A percentile compares a stretch with the other conserved stretches of the same genome.
These are phyloP conservation scores for Saksenaea oblongispora DNA, from an alignment of 371 early-diverging fungal species.

Conservation along the genomic window DNA sequence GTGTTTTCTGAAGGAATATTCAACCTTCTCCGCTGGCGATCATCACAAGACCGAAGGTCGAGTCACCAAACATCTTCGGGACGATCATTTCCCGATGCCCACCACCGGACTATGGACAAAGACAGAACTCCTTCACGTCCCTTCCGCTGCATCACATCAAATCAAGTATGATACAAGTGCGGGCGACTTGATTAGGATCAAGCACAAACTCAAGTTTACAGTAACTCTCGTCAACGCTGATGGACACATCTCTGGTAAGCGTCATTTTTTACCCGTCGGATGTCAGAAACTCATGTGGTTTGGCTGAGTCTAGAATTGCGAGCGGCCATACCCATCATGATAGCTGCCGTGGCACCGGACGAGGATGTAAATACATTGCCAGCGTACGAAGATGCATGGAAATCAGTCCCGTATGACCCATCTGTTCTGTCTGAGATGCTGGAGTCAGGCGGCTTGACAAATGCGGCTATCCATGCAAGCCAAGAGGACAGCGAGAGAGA, in stretches of 20 bases:
- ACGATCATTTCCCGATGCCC: conserved; percentile 28
- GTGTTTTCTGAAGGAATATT: conserved; percentile 32
- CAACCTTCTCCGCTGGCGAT: conserved; percentile 12
- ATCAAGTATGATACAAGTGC: conserved; percentile 22
- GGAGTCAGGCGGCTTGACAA: conserved; percentile 25
- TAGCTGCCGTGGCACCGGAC: conserved; percentile 23
- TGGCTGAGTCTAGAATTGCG: conserved; percentile 26
- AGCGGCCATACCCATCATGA: conserved; percentile 34
- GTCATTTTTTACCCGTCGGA: neutral
- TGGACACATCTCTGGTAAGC: conserved; percentile 40
- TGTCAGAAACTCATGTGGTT: neutral
- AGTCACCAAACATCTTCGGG: conserved; percentile 22
- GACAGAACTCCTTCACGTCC: conserved; percentile 28
- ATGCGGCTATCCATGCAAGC: neutral
- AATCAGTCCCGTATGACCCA: conserved; percentile 14
- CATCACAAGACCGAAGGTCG: conserved; percentile 20
- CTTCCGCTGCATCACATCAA: conserved; percentile 12
- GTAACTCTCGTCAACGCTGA: conserved; percentile 29
- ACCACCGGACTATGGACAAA: conserved; percentile 15
- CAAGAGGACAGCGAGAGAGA: neutral
- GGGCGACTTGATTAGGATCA: conserved; percentile 29
- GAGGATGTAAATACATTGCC: conserved; percentile 19
- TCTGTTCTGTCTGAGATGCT: conserved; percentile 26
- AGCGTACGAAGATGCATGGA: conserved; percentile 18
- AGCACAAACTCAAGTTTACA: conserved; percentile 38